Base-by-base conservation (phyloP, 1,284 basidiomycete species). In the Salmacisia buchloeana region DNA sequence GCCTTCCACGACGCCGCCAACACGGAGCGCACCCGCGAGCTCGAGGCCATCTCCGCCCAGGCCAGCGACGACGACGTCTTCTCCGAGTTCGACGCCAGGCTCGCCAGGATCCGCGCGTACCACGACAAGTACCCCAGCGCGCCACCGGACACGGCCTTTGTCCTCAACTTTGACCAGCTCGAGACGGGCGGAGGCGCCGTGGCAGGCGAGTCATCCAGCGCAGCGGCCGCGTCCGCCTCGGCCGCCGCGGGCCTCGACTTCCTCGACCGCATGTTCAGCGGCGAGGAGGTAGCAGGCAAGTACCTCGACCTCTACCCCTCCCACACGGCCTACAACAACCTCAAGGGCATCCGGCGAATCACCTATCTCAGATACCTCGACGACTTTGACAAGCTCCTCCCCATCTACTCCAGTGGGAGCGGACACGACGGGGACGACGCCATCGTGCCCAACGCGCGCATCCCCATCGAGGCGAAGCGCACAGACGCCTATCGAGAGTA, bases 31-130 rank as follows among this genome's bases (percentile, higher is more conserved):
- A 78, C 45, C 62, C 81, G 67, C 41, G 81, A 82, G 59, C 82
- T 84, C 81, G 70, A 85, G 81, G 76, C 80, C 25, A 75, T 83
- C 15, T 83, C 18, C 67, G 80, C 23, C 62, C 81, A 63, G 60
- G 85, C 85, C 31, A 29, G 29, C 9, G 60, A 63, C 31, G 68
- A 68, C 35, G 72, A 72, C 31, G 57, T 67, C 9, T 69, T 78
- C 9, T 60, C 57, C 43, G 73, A 76, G 56, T 99, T 98, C 84
- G 98, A 99, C 83, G 83, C 86, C 76, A 88, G 94, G 80, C 88
- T 98, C 82, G 88, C 87, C 77, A 91, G 89, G 84, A 87, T 98
- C 80, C 91, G 93, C 83, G 92, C 94, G 77, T 92, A 97, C 85
- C 89, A 97, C 84, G 85, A 86, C 80, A 92, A 91, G 83, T 96